These are phyloP conservation scores for Coprinopsis strossmayeri DNA, from an alignment of 768 basidiomycete genomes.

Conservation along the genomic window DNA sequence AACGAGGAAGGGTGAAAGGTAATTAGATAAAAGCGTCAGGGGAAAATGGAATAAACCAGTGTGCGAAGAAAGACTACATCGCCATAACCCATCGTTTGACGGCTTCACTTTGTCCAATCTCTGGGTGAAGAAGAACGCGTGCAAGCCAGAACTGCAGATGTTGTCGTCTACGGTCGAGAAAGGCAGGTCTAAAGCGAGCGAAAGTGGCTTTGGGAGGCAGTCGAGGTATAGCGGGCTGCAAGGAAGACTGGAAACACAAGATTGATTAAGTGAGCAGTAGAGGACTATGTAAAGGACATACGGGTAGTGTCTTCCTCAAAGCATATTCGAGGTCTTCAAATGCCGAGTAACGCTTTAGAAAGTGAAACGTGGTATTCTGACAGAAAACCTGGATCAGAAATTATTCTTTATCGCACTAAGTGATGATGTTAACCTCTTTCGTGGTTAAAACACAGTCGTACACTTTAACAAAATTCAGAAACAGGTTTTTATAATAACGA, in stretches of 20 bases:
- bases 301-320: constrained; percentile 47
- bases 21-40: too few species aligned
- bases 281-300: constrained; percentile 21
- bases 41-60: too few species aligned
- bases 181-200: constrained; percentile 58
- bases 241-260: constrained; percentile 31
- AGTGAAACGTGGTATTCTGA: constrained; percentile 57
- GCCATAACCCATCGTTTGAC: constrained; percentile 59
- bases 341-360: constrained; percentile 60
- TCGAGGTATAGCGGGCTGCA: constrained; percentile 42
- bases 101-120: constrained; percentile 55
- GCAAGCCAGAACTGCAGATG: constrained; percentile 64
- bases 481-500: too few species aligned
- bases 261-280: constrained; percentile 2
- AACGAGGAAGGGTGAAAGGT: too few species aligned
- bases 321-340: constrained; percentile 48
- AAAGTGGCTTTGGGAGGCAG: constrained; percentile 68
- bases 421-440: constrained; percentile 36
- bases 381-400: constrained; percentile 3
- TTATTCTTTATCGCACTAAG: constrained; percentile 2
- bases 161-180: constrained; percentile 57
- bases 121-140: constrained; percentile 59
- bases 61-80: neutral
- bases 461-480: constrained; percentile 27
- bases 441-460: constrained; percentile 69